Evolutionary conservation across 1,284 basidiomycete genomes (phyloP).

Genomic region (Mycena citricolor): DNA sequence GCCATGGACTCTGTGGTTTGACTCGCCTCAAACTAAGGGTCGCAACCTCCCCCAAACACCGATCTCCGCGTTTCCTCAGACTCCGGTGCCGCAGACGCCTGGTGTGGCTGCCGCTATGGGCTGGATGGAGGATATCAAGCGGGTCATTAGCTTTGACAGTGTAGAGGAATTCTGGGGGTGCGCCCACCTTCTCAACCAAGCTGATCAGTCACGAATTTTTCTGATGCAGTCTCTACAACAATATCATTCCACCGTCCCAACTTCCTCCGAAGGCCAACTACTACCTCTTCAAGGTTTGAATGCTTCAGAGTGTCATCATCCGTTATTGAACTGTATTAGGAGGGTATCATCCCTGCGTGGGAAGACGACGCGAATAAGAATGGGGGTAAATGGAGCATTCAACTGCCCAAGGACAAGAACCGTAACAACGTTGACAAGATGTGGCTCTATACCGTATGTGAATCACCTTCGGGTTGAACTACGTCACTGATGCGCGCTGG

Average conservation of each 20-base stretch:
- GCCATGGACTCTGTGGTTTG: conserved; percentile 97
- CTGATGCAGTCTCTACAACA: conserved; percentile 86
- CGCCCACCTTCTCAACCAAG: conserved; percentile 27
- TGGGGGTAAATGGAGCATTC: conserved; percentile 98
- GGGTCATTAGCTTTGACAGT: conserved; percentile 89
- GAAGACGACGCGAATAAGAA: conserved; percentile 95
- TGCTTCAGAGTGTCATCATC: conserved; percentile 8
- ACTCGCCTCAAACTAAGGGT: conserved; percentile 87
- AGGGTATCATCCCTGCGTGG: conserved; percentile 95
- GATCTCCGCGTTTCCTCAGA: conserved; percentile 74
- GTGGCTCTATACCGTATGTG: conserved; percentile 93
- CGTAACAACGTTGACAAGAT: conserved; percentile 84
- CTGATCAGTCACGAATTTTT: conserved; percentile 17
- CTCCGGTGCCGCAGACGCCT: conserved; percentile 67
- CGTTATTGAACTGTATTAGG: conserved; percentile 46
- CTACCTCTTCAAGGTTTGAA: conserved; percentile 94
- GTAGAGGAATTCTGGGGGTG: conserved; percentile 99
- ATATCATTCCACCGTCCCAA: conserved; percentile 95
- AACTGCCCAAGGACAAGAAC: conserved; percentile 95
- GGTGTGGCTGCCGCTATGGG: conserved; percentile 71
- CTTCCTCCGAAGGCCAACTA: conserved; percentile 97
- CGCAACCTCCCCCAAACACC: conserved; percentile 86
- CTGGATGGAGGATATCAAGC: conserved; percentile 98
- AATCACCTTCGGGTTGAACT: conserved; percentile 3
- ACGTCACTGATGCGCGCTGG: conserved; percentile 16